These are phyloP conservation scores for Aspergillus niger DNA, from an alignment of 2,329 filamentous ascomycete species.

Conservation along the genomic window DNA sequence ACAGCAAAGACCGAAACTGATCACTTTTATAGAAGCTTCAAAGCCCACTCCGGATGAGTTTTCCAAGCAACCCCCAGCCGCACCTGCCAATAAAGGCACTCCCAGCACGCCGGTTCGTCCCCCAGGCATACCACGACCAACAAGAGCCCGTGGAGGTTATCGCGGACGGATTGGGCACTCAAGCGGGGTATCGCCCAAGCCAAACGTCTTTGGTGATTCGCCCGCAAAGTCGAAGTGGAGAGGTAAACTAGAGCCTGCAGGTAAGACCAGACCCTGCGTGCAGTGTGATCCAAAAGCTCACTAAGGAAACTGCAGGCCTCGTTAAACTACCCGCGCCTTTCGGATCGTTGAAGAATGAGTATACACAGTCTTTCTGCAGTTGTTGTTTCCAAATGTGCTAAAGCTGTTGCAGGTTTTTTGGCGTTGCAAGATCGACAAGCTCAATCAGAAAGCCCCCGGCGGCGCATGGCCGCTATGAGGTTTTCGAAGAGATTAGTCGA, in stretches of 20 bases:
- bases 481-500: slow-evolving; percentile 30
- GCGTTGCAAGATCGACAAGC: slow-evolving; percentile 18
- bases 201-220: slow-evolving; percentile 22
- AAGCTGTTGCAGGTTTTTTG: slow-evolving; percentile 20
- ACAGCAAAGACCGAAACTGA: background rate
- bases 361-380: slow-evolving; percentile 3
- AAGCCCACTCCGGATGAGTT: background rate
- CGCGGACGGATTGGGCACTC: slow-evolving; percentile 7
- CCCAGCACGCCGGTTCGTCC: background rate
- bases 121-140: slow-evolving; percentile 1
- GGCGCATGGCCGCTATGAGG: slow-evolving; percentile 21
- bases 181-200: background rate
- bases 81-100: background rate
- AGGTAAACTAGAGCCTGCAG: slow-evolving; percentile 18
- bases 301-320: slow-evolving; percentile 11
- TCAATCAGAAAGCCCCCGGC: background rate
- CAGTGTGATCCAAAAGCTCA: background rate
- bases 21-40: background rate
- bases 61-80: background rate
- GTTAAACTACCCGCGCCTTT: slow-evolving; percentile 24
- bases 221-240: slow-evolving; percentile 30
- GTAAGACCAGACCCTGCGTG: slow-evolving; percentile 16
- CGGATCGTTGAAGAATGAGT: slow-evolving; percentile 27
- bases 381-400: background rate
- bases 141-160: slow-evolving; percentile 12